Base-by-base conservation (phyloP, 768 basidiomycete species). In the Suillus ampliporus region DNA sequence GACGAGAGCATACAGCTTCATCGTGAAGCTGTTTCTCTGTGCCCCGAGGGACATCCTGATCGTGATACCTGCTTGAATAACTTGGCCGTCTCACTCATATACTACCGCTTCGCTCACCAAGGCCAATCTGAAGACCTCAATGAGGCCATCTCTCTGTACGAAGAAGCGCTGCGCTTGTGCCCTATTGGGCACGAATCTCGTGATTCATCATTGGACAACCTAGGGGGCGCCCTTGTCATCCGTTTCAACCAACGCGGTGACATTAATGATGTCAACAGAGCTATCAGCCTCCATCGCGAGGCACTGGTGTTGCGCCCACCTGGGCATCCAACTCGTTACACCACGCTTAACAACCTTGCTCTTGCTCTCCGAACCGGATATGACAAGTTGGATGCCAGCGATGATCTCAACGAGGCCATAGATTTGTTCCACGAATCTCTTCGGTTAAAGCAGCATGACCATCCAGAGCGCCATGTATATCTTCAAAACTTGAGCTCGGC, bases 341-440 rank as follows among this genome's bases (percentile, higher is more conserved):
- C 5, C 35, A 21, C 52, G 13, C 52, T 71, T 23, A 60, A 59
- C 37, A 68, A 64, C 50, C 66, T 72, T 17, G 68, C 64, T n/a
- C 53, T 58, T 38, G 59, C 57, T 2, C 52, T 71, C 11, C 35
- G 37, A 13, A 38, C n/a, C 35, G 60, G 50, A 37, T 67, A 66
- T 60, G 63, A 65, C 23, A 46, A 52, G 43, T 50, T 21, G 21
- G 28, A 65, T 13, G 23, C 62, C 3, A 28, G 41, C 8, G 60
- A 58, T 8, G 72, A 73, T 57, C 38, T 68, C n/a, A 57, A 71
- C 11, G 66, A 72, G 35, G 65, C 64, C 26, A 61, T 69, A 35
- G 19, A 51, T 23, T 52, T 59, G 1, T 58, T 65, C 38, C 62
- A 58, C 21, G 65, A 68, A 35, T n/a, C 65, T 21, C 56, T 65